Evolutionary conservation across 768 basidiomycete species (phyloP).

Genomic region (Pholiota microspora): DNA sequence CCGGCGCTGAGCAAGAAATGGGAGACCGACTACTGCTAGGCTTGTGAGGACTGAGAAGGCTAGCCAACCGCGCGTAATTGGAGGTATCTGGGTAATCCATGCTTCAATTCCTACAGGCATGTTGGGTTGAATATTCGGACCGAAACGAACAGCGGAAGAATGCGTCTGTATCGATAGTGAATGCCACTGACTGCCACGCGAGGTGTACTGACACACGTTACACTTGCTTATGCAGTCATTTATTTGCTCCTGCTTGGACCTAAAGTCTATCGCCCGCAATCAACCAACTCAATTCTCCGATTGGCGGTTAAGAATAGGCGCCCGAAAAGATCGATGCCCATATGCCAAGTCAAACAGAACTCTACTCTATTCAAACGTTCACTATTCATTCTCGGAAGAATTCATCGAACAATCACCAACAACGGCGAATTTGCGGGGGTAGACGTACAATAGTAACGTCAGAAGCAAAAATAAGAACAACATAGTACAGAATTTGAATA

Average conservation of each 20-base stretch:
- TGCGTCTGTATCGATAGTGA: too few relatives aligned
- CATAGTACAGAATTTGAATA: not conserved
- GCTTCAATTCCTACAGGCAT: slow-evolving; percentile 89
- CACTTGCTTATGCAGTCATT: not conserved
- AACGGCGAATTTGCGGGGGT: not conserved
- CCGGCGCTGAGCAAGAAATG: not conserved
- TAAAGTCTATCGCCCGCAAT: not conserved
- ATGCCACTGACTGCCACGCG: too few relatives aligned
- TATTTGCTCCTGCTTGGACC: not conserved
- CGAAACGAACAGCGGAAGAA: not conserved
- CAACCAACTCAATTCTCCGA: not conserved
- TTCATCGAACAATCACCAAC: not conserved
- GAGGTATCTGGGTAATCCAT: slow-evolving; percentile 90
- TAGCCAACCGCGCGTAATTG: slow-evolving; percentile 87
- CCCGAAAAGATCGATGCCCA: not conserved
- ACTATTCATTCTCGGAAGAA: not conserved
- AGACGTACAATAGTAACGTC: too few relatives aligned
- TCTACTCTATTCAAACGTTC: not conserved
- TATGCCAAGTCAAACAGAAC: not conserved
- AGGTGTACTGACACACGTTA: too few relatives aligned
- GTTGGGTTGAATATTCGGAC: not conserved
- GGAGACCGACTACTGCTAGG: slow-evolving; percentile 74
- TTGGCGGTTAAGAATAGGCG: slow-evolving; percentile 6
- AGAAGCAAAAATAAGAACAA: not conserved
- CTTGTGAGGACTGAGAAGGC: slow-evolving; percentile 76